Conservation (phyloP, 345 rosid species). For the Pugionium cornutum region DNA sequence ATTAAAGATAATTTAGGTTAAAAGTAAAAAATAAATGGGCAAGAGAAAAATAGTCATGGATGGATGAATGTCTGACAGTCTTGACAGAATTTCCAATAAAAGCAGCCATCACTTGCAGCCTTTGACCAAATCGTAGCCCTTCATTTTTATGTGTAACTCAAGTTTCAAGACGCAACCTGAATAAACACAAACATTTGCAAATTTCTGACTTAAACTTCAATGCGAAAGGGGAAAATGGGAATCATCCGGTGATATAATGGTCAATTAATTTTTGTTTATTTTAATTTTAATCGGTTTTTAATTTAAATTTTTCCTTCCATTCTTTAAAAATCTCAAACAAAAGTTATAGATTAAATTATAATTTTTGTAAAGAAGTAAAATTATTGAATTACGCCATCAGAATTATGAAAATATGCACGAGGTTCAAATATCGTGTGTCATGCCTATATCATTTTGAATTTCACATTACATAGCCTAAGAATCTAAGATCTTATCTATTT, state of each 20-base stretch:
- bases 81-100: slow-evolving; percentile 25
- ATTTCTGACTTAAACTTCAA: slow-evolving; percentile 3
- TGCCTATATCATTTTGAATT: background rate
- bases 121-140: slow-evolving; percentile 39
- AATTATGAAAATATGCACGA: slow-evolving; percentile 19
- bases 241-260: too few relatives aligned
- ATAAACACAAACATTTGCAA: slow-evolving; percentile 17
- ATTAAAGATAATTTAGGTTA: slow-evolving; percentile 6
- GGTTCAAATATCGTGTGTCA: slow-evolving; percentile 5
- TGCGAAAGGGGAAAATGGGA: background rate
- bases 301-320: too few relatives aligned
- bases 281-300: too few relatives aligned
- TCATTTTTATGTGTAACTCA: slow-evolving; percentile 24
- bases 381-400: slow-evolving; percentile 6
- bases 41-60: slow-evolving; percentile 7
- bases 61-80: slow-evolving; percentile 35
- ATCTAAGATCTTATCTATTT: background rate
- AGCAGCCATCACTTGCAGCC: slow-evolving; percentile 25
- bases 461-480: background rate
- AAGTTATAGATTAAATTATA: too few relatives aligned
- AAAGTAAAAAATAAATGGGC: too few relatives aligned
- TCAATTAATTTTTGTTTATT: too few relatives aligned
- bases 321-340: too few relatives aligned
- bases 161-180: slow-evolving; percentile 18
- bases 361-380: too few relatives aligned